Evolutionary conservation across 1,284 basidiomycete species (phyloP).

Genomic region (Puccinia sorghi): DNA sequence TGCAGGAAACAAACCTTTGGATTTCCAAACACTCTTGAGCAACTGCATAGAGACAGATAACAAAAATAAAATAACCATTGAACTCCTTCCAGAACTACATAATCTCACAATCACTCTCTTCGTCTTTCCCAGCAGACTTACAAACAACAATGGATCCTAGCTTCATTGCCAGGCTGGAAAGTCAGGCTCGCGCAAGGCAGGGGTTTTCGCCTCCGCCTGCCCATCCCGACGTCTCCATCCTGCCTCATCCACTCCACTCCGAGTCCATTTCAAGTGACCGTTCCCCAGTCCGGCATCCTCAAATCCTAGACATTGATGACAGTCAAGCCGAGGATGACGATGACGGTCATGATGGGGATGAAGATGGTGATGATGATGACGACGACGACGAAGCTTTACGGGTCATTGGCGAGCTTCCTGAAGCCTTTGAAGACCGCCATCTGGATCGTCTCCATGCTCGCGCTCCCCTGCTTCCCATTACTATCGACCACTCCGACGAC

Average conservation of each 20-base stretch:
- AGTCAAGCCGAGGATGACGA: slow-evolving; percentile 25
- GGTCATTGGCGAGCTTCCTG: slow-evolving; percentile 23
- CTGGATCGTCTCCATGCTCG: not conserved
- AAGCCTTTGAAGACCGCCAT: slow-evolving; percentile 16
- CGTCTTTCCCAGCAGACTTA: too few relatives aligned
- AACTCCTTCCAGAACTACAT: too few relatives aligned
- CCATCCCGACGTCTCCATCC: not conserved
- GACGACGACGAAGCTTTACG: slow-evolving; percentile 27
- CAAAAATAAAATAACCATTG: too few relatives aligned
- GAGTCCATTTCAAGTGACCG: not conserved
- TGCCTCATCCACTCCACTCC: not conserved
- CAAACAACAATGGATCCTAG: too few relatives aligned
- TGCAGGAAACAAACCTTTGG: too few relatives aligned
- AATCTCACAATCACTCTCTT: too few relatives aligned
- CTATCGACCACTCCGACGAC: not conserved
- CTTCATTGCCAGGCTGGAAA: too few relatives aligned
- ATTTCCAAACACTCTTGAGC: too few relatives aligned
- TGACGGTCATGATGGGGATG: slow-evolving; percentile 46
- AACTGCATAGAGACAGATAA: too few relatives aligned
- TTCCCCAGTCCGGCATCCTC: not conserved
- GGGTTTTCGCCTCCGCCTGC: slow-evolving; percentile 40
- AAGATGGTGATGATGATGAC: slow-evolving; percentile 35
- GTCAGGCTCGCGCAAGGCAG: too few relatives aligned
- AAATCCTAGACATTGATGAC: slow-evolving; percentile 25
- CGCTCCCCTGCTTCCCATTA: not conserved